Percentiles rank a stretch among this genome's conserved stretches.
Conservation (phyloP, 176 grass and related monocot species). For the Saccharum spontaneum region DNA sequence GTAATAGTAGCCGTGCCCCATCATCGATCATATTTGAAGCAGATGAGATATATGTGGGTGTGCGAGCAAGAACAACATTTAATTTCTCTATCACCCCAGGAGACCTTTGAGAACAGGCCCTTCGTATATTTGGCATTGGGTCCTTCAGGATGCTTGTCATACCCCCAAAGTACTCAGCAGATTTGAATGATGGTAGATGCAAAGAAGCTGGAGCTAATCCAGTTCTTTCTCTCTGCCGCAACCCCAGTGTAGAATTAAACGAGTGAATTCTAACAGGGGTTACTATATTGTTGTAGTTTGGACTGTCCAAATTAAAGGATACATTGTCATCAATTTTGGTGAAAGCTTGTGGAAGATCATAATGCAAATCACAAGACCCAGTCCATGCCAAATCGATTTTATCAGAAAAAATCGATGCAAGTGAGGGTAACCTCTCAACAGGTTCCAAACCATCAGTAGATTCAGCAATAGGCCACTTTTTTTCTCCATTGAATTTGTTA, state of each 20-base stretch:
- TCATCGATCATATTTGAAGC: constrained; percentile 53
- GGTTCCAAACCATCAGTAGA: constrained; percentile 26
- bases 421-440: constrained; percentile 57
- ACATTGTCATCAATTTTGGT: constrained; percentile 45
- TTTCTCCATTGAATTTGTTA: constrained; percentile 35
- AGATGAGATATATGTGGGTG: constrained; percentile 56
- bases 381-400: constrained; percentile 94
- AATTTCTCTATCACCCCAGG: constrained; percentile 62
- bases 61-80: constrained; percentile 57
- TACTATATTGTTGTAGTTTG: constrained; percentile 43
- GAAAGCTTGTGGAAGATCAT: constrained; percentile 46
- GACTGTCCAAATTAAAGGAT: constrained; percentile 37
- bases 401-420: constrained; percentile 79
- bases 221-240: constrained; percentile 50
- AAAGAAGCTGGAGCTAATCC: constrained; percentile 58
- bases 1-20: constrained; percentile 70
- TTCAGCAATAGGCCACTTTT: constrained; percentile 21
- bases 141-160: constrained; percentile 45
- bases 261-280: constrained; percentile 83
- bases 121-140: constrained; percentile 67
- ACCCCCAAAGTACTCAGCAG: constrained; percentile 52
- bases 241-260: constrained; percentile 60
- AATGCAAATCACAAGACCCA: constrained; percentile 59
- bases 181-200: constrained; percentile 58
- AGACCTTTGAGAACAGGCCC: constrained; percentile 78